These are phyloP conservation scores for Leptomonas pyrrhocoris DNA, from an alignment of 208 protist species.

Conservation along the genomic window DNA sequence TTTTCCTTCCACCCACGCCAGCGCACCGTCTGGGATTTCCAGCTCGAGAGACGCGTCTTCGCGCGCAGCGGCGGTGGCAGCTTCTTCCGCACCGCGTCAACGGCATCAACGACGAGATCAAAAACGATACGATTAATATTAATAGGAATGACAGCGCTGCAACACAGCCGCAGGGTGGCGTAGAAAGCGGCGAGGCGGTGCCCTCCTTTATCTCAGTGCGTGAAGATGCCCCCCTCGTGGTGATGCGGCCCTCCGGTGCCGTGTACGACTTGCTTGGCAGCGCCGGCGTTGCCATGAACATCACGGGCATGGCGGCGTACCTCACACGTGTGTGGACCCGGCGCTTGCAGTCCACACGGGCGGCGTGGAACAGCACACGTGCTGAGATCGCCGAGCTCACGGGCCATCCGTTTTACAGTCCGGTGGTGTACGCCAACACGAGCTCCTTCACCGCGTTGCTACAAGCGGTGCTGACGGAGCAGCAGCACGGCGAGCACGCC, in stretches of 20 bases:
- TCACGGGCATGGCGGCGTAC: conserved; percentile 9
- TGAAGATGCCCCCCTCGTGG: neutral
- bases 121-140: no score
- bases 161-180: neutral
- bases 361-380: conserved; percentile 16
- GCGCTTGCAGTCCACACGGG: conserved; percentile 21
- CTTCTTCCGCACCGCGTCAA: no score
- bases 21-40: conserved; percentile 13
- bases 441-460: conserved; percentile 17
- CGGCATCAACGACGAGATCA: no score
- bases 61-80: neutral
- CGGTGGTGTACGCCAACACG: conserved; percentile 17
- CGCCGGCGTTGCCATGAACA: conserved; percentile 3
- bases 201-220: no score
- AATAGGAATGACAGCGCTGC: neutral
- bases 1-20: conserved; percentile 47
- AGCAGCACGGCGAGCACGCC: neutral
- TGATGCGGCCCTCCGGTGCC: conserved; percentile 22
- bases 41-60: no score
- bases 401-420: conserved; percentile 18
- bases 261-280: conserved; percentile 33
- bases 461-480: neutral
- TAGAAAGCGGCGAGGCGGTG: neutral
- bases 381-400: conserved; percentile 16
- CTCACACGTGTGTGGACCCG: conserved; percentile 23